Base-by-base conservation (phyloP, 2,329 filamentous ascomycete genomes). In the Diplodia sapinea region DNA sequence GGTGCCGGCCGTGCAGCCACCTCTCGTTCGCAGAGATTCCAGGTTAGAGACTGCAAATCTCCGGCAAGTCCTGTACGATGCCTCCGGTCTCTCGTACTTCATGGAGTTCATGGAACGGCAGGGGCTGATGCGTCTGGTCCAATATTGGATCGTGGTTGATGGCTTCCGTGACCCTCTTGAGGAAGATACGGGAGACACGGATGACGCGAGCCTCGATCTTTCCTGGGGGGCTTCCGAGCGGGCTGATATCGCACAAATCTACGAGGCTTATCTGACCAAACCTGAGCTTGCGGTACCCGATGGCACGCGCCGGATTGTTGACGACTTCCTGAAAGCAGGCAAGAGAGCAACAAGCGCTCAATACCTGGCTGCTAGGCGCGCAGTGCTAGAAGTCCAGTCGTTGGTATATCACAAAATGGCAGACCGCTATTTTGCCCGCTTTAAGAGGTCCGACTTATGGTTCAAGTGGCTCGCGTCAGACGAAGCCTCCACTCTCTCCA, bases 51-150 rank as follows among this genome's bases (percentile, higher is more conserved):
- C 91, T 72, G 90, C 90, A 8, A 89, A 91, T 0, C 83, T 98
- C 2, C 87, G 89, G 13, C 93, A 98, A 71, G 85, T 99, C n/a
- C 84, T 99, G 68, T 91, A 94, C 72, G 93, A 96, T 78, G 88
- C 95, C 2, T 91, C 94, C 1, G 94, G 93, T 0, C 84, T 99
- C 9, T 98, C 95, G 2, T 99, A 97, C 77, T 98, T 99, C 81
- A 99, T 99, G 95, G 95, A 99, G 77, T 98, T 93, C 75, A 99
- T 99, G 95, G 95, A 99, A 77, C 89, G 95, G 51, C 91, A 94
- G 76, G 86, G 87, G 17, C 84, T 94, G 31, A 94, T 98, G 90
- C 87, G 91, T 15, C 82, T 97, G 56, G 94, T 99, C 6, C 95
- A 99, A 74, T 99, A 98, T 78, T 99, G 94, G 93, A 89, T 99